Percentiles rank a stretch among this genome's conserved stretches.
These are phyloP conservation scores for Coemansia sp. DNA, from an alignment of 192 early-diverging fungal genomes.

Conservation along the genomic window DNA sequence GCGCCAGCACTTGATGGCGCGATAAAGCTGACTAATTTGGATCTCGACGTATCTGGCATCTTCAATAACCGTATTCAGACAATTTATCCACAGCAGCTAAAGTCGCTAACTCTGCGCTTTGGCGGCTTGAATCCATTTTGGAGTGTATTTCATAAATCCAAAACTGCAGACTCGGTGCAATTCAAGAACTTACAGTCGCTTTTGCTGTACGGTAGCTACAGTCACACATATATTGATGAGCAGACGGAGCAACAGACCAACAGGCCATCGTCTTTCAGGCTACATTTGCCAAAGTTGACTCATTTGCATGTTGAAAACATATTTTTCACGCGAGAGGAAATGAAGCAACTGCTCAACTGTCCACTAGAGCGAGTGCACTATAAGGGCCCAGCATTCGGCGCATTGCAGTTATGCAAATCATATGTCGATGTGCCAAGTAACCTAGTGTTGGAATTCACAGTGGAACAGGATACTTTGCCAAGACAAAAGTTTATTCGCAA, in stretches of 20 bases:
- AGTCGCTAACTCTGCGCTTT: neutral
- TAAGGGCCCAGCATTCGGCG: neutral
- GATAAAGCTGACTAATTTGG: neutral
- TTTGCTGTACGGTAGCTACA: neutral
- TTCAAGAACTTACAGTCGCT: constrained; percentile 4
- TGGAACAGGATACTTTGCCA: neutral
- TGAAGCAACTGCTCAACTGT: neutral
- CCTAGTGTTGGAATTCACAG: constrained; percentile 2
- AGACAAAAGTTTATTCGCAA: neutral
- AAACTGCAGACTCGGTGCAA: neutral
- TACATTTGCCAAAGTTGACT: neutral
- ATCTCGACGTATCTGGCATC: neutral
- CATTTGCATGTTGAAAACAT: neutral
- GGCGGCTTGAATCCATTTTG: neutral
- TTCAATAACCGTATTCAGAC: neutral
- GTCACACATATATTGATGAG: neutral
- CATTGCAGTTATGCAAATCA: neutral
- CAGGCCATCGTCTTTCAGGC: neutral
- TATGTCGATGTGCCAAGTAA: neutral
- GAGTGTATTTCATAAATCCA: neutral
- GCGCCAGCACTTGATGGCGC: neutral
- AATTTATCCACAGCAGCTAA: constrained; percentile 2
- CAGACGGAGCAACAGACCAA: neutral
- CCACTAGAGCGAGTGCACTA: neutral
- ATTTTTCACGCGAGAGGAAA: neutral